Base-by-base conservation (phyloP, 2,329 filamentous ascomycete species). In the Colletotrichum lentis region DNA sequence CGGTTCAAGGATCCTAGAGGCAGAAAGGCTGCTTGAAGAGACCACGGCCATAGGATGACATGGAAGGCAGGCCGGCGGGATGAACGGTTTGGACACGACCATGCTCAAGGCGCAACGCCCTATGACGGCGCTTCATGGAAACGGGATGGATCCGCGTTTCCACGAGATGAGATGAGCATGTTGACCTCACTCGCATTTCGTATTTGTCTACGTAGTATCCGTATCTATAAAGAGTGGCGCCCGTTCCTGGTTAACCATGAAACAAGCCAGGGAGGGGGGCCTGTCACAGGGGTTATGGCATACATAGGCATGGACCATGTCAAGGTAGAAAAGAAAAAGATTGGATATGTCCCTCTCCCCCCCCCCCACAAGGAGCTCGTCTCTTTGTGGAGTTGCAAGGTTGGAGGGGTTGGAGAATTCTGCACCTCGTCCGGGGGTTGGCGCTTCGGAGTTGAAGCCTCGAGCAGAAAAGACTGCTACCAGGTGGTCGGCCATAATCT, bases 201-300 rank as follows among this genome's bases (percentile, higher is more conserved):
- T 67, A 67, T 64, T 64, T 63, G 55, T 52, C 55, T 56, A n/a
- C n/a, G n/a, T n/a, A n/a, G n/a, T n/a, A n/a, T n/a, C n/a, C n/a
- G n/a, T n/a, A n/a, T n/a, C n/a, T n/a, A n/a, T n/a, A 65, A 60
- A 68, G 52, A 44, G 50, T 60, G 62, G 62, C 49, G 31, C 66
- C 24, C 27, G 55, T 61, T 47, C 62, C 47, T 53, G 37, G 43
- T 46, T 14, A 22, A 16, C 50, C 55, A 66, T 61, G 66, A 68
- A 68, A 65, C 66, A 61, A 39, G 47, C 22, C 43, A 65, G 66
- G 55, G 66, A 55, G 31, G 24, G 24, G 66, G 62, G 31, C 31
- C 37, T 46, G 44, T 55, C 43, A 43, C 56, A 39, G 37, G 37
- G 54, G 55, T 57, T 44, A 35, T n/a, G 31, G 31, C 31, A 35